These are phyloP conservation scores for Lachnellula arida DNA, from an alignment of 2,329 filamentous ascomycete genomes.

Conservation along the genomic window DNA sequence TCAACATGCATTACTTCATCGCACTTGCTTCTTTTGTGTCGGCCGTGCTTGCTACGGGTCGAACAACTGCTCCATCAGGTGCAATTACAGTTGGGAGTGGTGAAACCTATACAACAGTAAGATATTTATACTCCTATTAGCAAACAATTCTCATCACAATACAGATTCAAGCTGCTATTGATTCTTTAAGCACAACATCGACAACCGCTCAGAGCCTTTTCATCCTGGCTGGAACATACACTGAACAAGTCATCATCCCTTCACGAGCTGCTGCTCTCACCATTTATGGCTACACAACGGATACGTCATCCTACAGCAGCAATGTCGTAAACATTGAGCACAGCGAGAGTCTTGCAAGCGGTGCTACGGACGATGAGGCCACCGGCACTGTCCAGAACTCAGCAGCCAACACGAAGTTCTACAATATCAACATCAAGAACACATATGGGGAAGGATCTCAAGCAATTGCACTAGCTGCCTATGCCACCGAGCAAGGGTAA, in stretches of 20 bases:
- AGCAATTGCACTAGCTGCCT: slow-evolving; percentile 49
- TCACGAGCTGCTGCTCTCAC: slow-evolving; percentile 43
- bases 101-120: slow-evolving; percentile 41
- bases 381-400: slow-evolving; percentile 29
- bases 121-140: slow-evolving; percentile 1
- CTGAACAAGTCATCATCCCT: slow-evolving; percentile 52
- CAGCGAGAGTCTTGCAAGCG: slow-evolving; percentile 37
- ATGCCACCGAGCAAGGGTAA: slow-evolving; percentile 43
- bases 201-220: slow-evolving; percentile 48
- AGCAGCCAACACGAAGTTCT: slow-evolving; percentile 48
- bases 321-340: slow-evolving; percentile 47
- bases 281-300: slow-evolving; percentile 50
- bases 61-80: slow-evolving; percentile 42
- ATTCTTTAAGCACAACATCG: slow-evolving; percentile 43
- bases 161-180: slow-evolving; percentile 45
- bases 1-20: slow-evolving; percentile 27
- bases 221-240: slow-evolving; percentile 52
- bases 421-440: slow-evolving; percentile 56
- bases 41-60: slow-evolving; percentile 25
- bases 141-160: slow-evolving; percentile 5
- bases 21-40: slow-evolving; percentile 22
- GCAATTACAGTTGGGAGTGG: slow-evolving; percentile 42
- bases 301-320: slow-evolving; percentile 40
- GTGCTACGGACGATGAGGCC: slow-evolving; percentile 39
- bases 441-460: slow-evolving; percentile 45